Evolutionary conservation across 805 yeast species (phyloP), one percentile per base, ranked within the genome.

Genomic region (Suhomyces kilbournensis): DNA sequence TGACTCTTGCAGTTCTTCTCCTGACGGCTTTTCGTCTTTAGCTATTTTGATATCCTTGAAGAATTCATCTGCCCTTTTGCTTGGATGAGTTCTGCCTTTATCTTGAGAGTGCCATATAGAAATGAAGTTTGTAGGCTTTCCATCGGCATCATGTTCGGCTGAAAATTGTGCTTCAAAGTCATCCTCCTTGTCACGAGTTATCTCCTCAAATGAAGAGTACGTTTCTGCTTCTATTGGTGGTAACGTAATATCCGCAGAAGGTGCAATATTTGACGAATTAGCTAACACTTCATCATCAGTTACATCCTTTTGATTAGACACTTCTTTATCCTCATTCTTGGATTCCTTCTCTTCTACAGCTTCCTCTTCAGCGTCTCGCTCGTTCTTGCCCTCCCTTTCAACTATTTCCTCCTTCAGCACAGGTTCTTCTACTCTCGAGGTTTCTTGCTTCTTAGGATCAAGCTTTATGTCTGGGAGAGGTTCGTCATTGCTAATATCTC

Each of bases 101-200:
- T 71, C 69, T 53, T 74, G 79, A 1, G 70, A 64, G 49, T 68
- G 78, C 79, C 79, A 75, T 26, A 75, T 75, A 3, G 77, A 67
- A 25, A 74, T 61, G 56, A 67, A 75, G 49, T 64, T 58, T 4
- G 58, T 48, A 1, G 69, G 62, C 28, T 62, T 59, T 25, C 58
- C 61, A 9, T 68, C 77, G 7, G 50, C 58, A 43, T 74, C 78
- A 51, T 71, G 63, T 46, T 75, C 78, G 0, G 78, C 79, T 2
- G 79, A 74, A 17, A 74, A 61, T 0, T 70, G 65, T 46, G 72
- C 74, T 54, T 75, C 79, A 53, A 60, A 74, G 7, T 71, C 61
- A 48, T 57, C 60, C 15, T 56, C 51, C 8, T 64, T 61, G 25
- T 68, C 40, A 44, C 65, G 63, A 20, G 74, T 69, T 15, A 74